Base-by-base conservation (phyloP, 2,329 filamentous ascomycete genomes). In the Cucurbitaria berberidis region DNA sequence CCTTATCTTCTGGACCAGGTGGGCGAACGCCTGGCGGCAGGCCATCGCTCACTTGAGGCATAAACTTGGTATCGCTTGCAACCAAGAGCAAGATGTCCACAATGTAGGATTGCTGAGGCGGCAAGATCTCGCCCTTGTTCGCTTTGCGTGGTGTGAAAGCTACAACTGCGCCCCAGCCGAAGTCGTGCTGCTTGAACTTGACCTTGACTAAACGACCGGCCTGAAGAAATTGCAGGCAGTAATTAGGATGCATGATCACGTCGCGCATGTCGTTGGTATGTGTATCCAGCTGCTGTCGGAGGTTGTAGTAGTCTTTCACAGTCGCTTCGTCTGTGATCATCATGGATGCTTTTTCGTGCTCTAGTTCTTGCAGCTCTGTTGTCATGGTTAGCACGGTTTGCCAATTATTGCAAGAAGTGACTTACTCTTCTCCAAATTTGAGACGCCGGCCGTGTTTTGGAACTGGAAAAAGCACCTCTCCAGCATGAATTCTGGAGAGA, bases 401-500 rank as follows among this genome's bases (percentile, higher is more conserved):
- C 9, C 10, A 5, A 15, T 10, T 19, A 13, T 3, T 16, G 6
- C 6, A 10, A 38, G 13, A 16, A 13, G 3, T 7, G 26, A 68
- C 70, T 54, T 69, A 80, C 79, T 75, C 73, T 90, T 91, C 76
- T 99, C 95, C 19, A 98, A 77, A 11, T 83, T 82, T 18, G 90
- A 89, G 8, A 97, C 91, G 63, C 89, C 92, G 10, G 93, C 90
- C 1, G 91, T 91, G 67, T 96, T 98, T 74, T 99, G 95, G 77
- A 99, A 99, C 75, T 99, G 95, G 75, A 91, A 96, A 80, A 99
- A 99, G 72, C 95, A 99, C 63, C 89, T 86, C 79, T 98, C 93
- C n/a, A 99, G 81, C 95, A 99, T 99, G 70, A 91, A 98, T 68
- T 99, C 93, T 2, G 96, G 95, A 8, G 93, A 98, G 45, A 99